phyloP scores from a whole-genome alignment of 1,139 yeast genomes.

The Sugiyamaella pinicola region DNA sequence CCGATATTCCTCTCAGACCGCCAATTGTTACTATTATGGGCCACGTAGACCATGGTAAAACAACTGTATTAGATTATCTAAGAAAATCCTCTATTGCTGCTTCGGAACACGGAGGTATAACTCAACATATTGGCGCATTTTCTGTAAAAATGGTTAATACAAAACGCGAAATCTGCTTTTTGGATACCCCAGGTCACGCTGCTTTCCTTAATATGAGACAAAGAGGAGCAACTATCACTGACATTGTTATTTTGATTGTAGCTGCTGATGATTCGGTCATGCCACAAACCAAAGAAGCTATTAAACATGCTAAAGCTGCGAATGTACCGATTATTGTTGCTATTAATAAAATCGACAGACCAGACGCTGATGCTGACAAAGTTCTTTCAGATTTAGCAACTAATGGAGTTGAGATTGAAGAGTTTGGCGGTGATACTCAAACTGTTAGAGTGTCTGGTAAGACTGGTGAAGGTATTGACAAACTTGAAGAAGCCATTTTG shows the following conservation, averaged over 20 bases:
- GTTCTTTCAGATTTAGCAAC: conserved; percentile 77
- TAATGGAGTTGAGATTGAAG: conserved; percentile 83
- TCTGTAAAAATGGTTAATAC: conserved; percentile 77
- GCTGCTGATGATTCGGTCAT: conserved; percentile 97
- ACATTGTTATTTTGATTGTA: conserved; percentile 88
- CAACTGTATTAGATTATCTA: conserved; percentile 84
- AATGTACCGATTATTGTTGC: conserved; percentile 91
- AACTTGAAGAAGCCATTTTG: conserved; percentile 84
- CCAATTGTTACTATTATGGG: conserved; percentile 99
- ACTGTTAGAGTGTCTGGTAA: conserved; percentile 86
- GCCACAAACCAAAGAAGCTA: conserved; percentile 97
- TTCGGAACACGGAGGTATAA: conserved; percentile 93
- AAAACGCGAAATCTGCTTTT: conserved; percentile 75
- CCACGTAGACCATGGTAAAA: conserved; percentile 98
- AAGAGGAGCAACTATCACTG: conserved; percentile 94
- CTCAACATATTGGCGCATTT: conserved; percentile 98
- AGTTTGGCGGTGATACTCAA: conserved; percentile 94
- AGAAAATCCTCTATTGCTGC: conserved; percentile 82
- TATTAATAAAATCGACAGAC: conserved; percentile 87
- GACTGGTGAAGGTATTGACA: conserved; percentile 83
- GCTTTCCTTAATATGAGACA: conserved; percentile 96
- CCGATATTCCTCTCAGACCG: conserved; percentile 60
- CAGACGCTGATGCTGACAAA: conserved; percentile 67
- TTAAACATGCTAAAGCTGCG: conserved; percentile 83
- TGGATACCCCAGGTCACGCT: conserved; percentile 98